Percentiles rank a stretch among this genome's conserved stretches.
These are phyloP conservation scores for Solanum chiquidenum DNA, from an alignment of 257 asterid species.

Conservation along the genomic window DNA sequence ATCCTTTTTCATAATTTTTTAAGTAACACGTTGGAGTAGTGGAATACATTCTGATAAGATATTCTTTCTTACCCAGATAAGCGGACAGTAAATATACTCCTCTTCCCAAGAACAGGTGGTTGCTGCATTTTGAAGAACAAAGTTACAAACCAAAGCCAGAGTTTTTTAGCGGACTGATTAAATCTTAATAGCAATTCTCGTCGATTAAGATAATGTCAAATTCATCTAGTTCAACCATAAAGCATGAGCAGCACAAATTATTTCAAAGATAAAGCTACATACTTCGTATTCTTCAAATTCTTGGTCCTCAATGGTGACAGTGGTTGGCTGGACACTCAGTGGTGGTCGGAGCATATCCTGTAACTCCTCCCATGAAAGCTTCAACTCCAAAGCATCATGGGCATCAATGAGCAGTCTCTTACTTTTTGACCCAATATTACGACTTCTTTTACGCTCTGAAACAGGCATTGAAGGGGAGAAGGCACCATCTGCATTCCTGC, in stretches of 20 bases:
- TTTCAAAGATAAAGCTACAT: slow-evolving; percentile 11
- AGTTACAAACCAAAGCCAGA: slow-evolving; percentile 5
- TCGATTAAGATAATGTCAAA: background rate
- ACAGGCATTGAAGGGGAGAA: slow-evolving; percentile 27
- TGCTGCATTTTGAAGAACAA: slow-evolving; percentile 40
- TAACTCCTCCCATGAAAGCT: slow-evolving; percentile 87
- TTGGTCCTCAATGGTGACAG: slow-evolving; percentile 54
- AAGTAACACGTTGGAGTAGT: background rate
- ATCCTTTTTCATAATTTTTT: background rate
- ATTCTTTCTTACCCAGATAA: slow-evolving; percentile 64
- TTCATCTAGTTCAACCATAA: background rate
- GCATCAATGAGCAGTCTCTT: slow-evolving; percentile 72
- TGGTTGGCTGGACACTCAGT: slow-evolving; percentile 49
- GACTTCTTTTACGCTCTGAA: slow-evolving; percentile 67
- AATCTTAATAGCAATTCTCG: background rate
- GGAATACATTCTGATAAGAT: slow-evolving; percentile 1
- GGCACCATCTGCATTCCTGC: slow-evolving; percentile 34
- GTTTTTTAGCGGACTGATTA: background rate
- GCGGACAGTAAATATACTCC: slow-evolving; percentile 59
- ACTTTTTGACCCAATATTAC: slow-evolving; percentile 80
- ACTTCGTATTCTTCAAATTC: slow-evolving; percentile 91
- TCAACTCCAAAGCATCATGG: slow-evolving; percentile 74
- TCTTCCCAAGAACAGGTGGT: slow-evolving; percentile 88
- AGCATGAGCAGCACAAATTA: background rate
- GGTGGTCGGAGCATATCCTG: slow-evolving; percentile 92